Percentiles rank a stretch among this genome's conserved stretches.
Conservation (phyloP, 1,284 basidiomycete species). For the Sporisorium scitamineum region DNA sequence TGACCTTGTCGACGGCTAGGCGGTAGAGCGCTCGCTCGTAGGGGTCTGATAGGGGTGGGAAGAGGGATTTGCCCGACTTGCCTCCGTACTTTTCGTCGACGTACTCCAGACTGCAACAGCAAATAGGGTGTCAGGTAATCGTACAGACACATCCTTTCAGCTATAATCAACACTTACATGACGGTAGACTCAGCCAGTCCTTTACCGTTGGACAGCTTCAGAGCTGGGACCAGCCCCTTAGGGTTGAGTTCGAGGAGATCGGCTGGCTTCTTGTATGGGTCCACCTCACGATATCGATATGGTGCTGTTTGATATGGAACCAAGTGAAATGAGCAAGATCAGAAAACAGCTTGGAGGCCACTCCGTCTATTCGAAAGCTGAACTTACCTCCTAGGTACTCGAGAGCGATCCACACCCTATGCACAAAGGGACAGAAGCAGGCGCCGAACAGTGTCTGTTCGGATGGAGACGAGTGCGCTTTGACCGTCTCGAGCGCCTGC, state of each 20-base stretch:
- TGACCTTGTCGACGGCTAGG: constrained; percentile 78
- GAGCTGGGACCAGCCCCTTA: constrained; percentile 81
- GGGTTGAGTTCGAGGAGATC: constrained; percentile 82
- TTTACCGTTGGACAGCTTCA: constrained; percentile 72
- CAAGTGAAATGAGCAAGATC: constrained; percentile 37
- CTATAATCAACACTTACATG: constrained; percentile 35
- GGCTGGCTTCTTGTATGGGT: constrained; percentile 82
- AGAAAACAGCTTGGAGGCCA: neutral
- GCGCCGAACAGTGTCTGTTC: constrained; percentile 75
- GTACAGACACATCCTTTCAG: neutral
- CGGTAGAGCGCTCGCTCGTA: constrained; percentile 78
- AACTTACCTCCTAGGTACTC: constrained; percentile 69
- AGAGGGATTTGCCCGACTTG: constrained; percentile 69
- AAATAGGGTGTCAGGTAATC: neutral
- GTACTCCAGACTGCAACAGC: constrained; percentile 79
- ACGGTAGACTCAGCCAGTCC: constrained; percentile 58
- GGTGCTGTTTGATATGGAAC: constrained; percentile 16
- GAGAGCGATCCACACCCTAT: constrained; percentile 79
- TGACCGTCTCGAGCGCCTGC: constrained; percentile 73
- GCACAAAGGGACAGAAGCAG: constrained; percentile 80
- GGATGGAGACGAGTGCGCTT: constrained; percentile 71
- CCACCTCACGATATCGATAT: constrained; percentile 75
- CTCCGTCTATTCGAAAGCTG: too few species aligned
- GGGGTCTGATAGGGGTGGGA: constrained; percentile 75
- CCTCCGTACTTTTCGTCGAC: constrained; percentile 77